Base-by-base conservation (phyloP, 306 rosid species). In the Rubus idaeus region DNA sequence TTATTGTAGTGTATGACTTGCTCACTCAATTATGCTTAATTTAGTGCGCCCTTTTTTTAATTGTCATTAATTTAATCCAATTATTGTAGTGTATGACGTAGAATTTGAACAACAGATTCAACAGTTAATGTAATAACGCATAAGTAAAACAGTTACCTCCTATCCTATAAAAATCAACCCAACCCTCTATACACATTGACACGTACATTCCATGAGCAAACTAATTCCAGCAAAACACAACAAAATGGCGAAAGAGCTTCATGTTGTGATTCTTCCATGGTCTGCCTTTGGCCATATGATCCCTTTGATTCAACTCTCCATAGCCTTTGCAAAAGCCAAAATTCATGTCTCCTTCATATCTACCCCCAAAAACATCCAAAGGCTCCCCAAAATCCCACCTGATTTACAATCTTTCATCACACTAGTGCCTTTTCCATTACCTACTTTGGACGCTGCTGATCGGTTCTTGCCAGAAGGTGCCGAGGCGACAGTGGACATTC, bases 221-320 rank as follows among this genome's bases (percentile, higher is more conserved):
- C 35, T 30, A 30, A 30, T 30, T 30, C 35, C 35, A 30, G 35
- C 5, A 5, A 42, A 42, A 42, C 8, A 30, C 35, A 30, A 30
- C 8, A 42, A 30, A 42, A 42, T 42, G 71, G 71, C 37, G n/a
- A 70, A 71, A 57, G 44, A 26, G 17, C 70, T 61, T 61, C 81
- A 71, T 40, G 77, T 78, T 5, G 37, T 78, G 9, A 20, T 79
- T 11, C 41, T 80, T 41, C 84, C 71, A 52, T 68, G 79, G 83
- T 80, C 79, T n/a, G 83, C 83, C 46, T 80, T 74, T 10, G 83
- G 79, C 55, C 76, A 80, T 69, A 30, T 80, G 3, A 44, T 75
- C 1, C 76, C 80, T 2, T 60, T 53, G 20, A n/a, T 51, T 4
- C 57, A 71, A 51, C 77, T 71, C n/a, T 26, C 82, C 39, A 17